Evolutionary conservation across 441 rosid species (phyloP).

Genomic region (Mallotus repandus): DNA sequence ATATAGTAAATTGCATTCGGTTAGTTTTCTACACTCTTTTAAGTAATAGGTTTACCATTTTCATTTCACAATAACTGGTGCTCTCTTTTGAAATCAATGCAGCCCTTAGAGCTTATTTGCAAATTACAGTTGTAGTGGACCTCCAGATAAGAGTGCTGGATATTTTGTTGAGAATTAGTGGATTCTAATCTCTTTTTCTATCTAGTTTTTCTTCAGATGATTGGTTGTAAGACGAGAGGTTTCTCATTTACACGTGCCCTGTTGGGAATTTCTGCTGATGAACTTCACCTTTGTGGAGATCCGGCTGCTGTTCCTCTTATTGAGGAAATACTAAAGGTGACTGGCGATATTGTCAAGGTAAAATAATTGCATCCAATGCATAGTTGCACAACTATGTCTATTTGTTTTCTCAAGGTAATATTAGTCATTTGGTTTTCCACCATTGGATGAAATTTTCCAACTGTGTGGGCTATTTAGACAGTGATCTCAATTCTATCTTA

Average conservation of each 20-base stretch:
- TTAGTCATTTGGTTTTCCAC: not conserved
- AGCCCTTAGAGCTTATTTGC: not conserved
- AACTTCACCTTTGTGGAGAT: conserved; percentile 95
- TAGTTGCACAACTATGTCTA: not conserved
- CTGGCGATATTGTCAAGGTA: conserved; percentile 84
- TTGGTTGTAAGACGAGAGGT: conserved; percentile 82
- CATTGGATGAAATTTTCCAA: not conserved
- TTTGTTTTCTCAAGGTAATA: not conserved
- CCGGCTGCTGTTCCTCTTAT: conserved; percentile 81
- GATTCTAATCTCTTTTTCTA: conserved; percentile 8
- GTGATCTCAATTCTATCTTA: not conserved
- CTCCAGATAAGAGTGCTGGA: not conserved
- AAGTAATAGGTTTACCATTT: not conserved
- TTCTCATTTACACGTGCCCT: conserved; percentile 90
- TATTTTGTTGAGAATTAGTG: not conserved
- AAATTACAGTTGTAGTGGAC: not conserved
- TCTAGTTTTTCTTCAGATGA: conserved; percentile 51
- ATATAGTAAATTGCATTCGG: not conserved
- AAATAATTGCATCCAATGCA: conserved; percentile 8
- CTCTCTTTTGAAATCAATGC: not conserved
- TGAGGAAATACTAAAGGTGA: conserved; percentile 70
- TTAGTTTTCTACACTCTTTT: not conserved
- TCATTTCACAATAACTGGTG: not conserved
- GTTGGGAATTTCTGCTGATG: conserved; percentile 78
- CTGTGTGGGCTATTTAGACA: not conserved